Percentiles rank a stretch among this genome's conserved stretches.
Conservation (phyloP, 192 early-diverging fungal species). For the Coemansia sp. region DNA sequence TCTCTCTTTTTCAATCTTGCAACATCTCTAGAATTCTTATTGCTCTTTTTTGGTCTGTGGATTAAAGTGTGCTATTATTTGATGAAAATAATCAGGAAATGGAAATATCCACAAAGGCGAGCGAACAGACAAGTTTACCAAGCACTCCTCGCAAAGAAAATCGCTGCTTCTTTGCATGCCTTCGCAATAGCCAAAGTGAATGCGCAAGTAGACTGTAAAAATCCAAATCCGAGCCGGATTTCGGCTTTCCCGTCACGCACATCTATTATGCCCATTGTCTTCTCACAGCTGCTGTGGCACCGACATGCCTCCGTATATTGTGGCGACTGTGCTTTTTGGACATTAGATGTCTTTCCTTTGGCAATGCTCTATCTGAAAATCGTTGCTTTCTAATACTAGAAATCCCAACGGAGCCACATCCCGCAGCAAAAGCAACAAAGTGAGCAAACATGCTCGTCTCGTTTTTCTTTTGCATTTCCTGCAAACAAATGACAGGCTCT, state of each 20-base stretch:
- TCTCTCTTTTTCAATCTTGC: neutral
- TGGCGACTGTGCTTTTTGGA: neutral
- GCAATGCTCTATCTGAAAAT: neutral
- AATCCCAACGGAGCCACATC: neutral
- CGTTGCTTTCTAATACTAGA: neutral
- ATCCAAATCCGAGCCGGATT: neutral
- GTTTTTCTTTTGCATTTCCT: no score
- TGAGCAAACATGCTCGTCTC: neutral
- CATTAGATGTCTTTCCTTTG: neutral
- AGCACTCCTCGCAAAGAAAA: neutral
- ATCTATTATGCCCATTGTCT: neutral
- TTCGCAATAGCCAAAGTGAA: neutral
- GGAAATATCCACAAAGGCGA: neutral
- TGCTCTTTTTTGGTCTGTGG: constrained; percentile 2
- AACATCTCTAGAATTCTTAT: neutral
- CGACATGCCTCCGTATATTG: neutral
- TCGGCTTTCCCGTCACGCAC: neutral
- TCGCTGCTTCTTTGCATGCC: neutral
- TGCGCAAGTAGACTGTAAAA: neutral
- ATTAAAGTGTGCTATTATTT: neutral
- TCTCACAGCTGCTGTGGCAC: neutral
- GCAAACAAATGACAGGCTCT: no score
- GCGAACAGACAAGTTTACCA: neutral
- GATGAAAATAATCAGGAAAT: neutral
- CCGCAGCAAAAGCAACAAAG: neutral